These are phyloP conservation scores for Hondaea fermentalgiana DNA, from an alignment of 108 stramenopile species.

Conservation along the genomic window DNA sequence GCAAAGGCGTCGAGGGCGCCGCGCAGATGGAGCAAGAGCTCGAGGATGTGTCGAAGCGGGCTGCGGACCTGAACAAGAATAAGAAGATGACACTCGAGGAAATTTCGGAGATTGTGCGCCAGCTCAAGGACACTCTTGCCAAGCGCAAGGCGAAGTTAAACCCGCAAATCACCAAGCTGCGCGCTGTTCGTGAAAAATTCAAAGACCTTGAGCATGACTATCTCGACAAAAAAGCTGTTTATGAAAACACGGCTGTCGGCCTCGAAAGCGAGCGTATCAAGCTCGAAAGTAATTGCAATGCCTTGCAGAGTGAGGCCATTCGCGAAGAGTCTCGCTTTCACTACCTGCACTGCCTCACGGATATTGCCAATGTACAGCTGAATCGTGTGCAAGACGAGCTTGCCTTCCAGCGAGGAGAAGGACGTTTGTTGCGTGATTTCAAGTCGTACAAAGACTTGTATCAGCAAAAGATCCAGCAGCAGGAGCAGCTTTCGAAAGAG, in stretches of 20 bases:
- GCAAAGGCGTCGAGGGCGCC: constrained; percentile 62
- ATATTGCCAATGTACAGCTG: constrained; percentile 33
- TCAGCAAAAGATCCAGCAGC: constrained; percentile 42
- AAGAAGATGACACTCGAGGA: constrained; percentile 63
- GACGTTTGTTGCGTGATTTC: constrained; percentile 48
- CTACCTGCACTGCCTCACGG: constrained; percentile 30
- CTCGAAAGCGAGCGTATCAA: constrained; percentile 45
- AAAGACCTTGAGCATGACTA: constrained; percentile 44
- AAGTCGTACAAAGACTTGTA: constrained; percentile 39
- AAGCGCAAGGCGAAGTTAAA: constrained; percentile 45
- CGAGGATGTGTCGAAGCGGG: constrained; percentile 51
- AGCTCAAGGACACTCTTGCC: constrained; percentile 53
- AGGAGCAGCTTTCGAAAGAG: constrained; percentile 41
- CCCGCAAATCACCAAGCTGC: constrained; percentile 51
- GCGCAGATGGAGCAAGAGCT: constrained; percentile 46
- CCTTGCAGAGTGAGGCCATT: constrained; percentile 37
- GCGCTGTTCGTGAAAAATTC: constrained; percentile 39
- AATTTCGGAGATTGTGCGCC: constrained; percentile 52
- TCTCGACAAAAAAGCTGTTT: constrained; percentile 39
- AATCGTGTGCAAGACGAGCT: constrained; percentile 46
- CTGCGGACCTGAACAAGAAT: constrained; percentile 48
- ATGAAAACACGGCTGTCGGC: constrained; percentile 48
- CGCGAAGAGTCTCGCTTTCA: constrained; percentile 30
- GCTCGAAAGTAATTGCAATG: constrained; percentile 53
- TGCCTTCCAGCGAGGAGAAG: constrained; percentile 42